Percentiles rank a stretch among this genome's conserved stretches.
These are phyloP conservation scores for Penicillium salamii DNA, from an alignment of 495 filamentous ascomycete genomes.

Conservation along the genomic window DNA sequence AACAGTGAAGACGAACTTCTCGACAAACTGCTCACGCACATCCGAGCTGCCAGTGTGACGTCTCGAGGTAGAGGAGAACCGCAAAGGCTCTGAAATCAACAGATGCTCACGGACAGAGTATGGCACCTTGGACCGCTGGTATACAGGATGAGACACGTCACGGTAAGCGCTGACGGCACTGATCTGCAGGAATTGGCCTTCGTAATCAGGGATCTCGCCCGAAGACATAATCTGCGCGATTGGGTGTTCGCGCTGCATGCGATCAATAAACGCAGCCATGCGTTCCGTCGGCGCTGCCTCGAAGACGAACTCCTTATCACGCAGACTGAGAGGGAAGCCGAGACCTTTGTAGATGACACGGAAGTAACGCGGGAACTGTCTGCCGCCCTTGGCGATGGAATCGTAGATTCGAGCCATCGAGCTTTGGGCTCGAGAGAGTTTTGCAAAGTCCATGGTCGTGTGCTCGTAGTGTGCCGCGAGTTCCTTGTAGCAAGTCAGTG, in stretches of 20 bases:
- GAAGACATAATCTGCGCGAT: conserved; percentile 75
- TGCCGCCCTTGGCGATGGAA: conserved; percentile 74
- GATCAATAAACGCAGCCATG: conserved; percentile 79
- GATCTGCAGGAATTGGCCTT: conserved; percentile 91
- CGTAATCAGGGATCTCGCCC: conserved; percentile 72
- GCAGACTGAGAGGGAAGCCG: conserved; percentile 75
- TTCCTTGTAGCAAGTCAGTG: conserved; percentile 87
- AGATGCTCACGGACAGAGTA: conserved; percentile 79
- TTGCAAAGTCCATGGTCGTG: conserved; percentile 85
- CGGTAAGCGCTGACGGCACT: conserved; percentile 76
- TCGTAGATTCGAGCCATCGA: conserved; percentile 95
- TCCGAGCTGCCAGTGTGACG: conserved; percentile 63
- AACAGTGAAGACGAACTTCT: conserved; percentile 84
- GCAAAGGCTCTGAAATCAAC: conserved; percentile 67
- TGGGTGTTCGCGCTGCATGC: conserved; percentile 89
- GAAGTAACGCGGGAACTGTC: conserved; percentile 80
- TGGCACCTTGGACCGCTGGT: conserved; percentile 80
- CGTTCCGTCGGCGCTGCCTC: conserved; percentile 76
- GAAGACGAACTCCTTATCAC: conserved; percentile 92
- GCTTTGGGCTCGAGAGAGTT: conserved; percentile 82
- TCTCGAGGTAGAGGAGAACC: conserved; percentile 70
- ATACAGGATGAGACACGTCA: conserved; percentile 80
- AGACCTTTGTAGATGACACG: conserved; percentile 88
- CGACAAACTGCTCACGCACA: conserved; percentile 68
- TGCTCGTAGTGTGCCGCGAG: conserved; percentile 85